These are phyloP conservation scores for Coccinonectria pachysandricola DNA, from an alignment of 2,329 filamentous ascomycete genomes.

Conservation along the genomic window DNA sequence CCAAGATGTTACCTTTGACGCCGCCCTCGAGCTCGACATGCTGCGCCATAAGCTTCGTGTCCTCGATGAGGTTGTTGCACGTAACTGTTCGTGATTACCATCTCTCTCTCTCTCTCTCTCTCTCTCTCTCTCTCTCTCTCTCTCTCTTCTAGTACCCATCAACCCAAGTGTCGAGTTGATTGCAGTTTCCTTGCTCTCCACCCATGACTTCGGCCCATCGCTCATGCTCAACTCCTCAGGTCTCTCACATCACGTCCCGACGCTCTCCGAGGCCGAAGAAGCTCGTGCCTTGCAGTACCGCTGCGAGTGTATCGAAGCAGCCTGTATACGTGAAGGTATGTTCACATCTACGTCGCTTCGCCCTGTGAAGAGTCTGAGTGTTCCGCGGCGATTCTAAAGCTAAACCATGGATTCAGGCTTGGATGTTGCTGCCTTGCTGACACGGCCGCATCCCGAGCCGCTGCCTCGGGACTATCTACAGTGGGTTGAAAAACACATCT, in stretches of 20 bases:
- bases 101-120: slow-evolving; percentile 6
- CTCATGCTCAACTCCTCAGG: no score
- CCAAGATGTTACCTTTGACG: slow-evolving; percentile 36
- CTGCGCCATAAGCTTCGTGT: slow-evolving; percentile 44
- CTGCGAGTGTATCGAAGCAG: slow-evolving; percentile 47
- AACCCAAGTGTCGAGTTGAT: no score
- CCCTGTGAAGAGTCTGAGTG: neutral
- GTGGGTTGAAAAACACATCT: slow-evolving; percentile 44
- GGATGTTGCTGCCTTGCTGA: slow-evolving; percentile 23
- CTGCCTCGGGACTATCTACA: slow-evolving; percentile 37
- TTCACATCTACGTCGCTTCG: slow-evolving; percentile 1
- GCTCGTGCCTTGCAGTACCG: slow-evolving; percentile 46
- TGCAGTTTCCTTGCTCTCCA: no score
- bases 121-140: slow-evolving; percentile 4
- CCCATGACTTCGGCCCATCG: no score
- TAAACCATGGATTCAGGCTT: slow-evolving; percentile 19
- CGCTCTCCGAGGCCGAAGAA: slow-evolving; percentile 46
- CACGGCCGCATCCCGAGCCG: slow-evolving; percentile 15
- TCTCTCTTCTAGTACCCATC: slow-evolving; percentile 4
- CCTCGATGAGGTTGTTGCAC: slow-evolving; percentile 37
- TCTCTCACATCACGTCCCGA: slow-evolving; percentile 31
- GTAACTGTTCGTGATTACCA: slow-evolving; percentile 32
- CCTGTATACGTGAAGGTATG: slow-evolving; percentile 32
- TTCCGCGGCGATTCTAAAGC: neutral
- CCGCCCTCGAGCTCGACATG: slow-evolving; percentile 41